phyloP scores from a whole-genome alignment of 2,329 filamentous ascomycete species.

The Ascocoryne sarcoides region DNA sequence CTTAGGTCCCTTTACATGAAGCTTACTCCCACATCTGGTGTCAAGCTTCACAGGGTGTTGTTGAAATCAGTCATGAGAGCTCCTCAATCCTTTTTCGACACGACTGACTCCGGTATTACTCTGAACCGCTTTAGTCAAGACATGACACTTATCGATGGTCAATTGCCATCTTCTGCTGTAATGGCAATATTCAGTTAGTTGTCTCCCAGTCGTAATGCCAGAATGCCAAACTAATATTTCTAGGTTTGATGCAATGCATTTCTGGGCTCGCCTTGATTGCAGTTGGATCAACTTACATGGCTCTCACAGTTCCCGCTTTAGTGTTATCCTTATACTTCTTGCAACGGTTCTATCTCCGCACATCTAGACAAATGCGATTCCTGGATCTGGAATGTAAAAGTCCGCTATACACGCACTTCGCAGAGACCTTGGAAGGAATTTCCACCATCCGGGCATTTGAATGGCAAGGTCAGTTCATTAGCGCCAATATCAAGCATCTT shows the following conservation, averaged over 20 bases:
- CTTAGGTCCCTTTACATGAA: conserved; percentile 6
- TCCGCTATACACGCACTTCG: conserved; percentile 38
- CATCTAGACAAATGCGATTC: conserved; percentile 39
- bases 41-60: conserved; percentile 6
- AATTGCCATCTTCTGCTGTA: conserved; percentile 12
- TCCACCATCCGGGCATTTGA: conserved; percentile 47
- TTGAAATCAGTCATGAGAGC: conserved; percentile 10
- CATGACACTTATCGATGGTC: conserved; percentile 22
- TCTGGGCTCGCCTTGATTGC: conserved; percentile 24
- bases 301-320: conserved; percentile 18
- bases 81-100: conserved; percentile 13
- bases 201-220: not conserved
- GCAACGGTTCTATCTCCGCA: conserved; percentile 37
- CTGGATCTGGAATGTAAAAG: conserved; percentile 36
- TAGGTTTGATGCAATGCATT: conserved; percentile 6
- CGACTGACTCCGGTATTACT: conserved; percentile 16
- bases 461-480: conserved; percentile 38
- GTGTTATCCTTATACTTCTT: conserved; percentile 11
- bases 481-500: conserved; percentile 38
- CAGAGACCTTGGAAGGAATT: conserved; percentile 37
- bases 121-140: conserved; percentile 19
- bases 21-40: conserved; percentile 8
- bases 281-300: conserved; percentile 22
- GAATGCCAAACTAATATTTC: not conserved
- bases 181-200: conserved; percentile 5